Evolutionary conservation across 495 filamentous ascomycete genomes (phyloP).

Genomic region (Penicillium paxilli): DNA sequence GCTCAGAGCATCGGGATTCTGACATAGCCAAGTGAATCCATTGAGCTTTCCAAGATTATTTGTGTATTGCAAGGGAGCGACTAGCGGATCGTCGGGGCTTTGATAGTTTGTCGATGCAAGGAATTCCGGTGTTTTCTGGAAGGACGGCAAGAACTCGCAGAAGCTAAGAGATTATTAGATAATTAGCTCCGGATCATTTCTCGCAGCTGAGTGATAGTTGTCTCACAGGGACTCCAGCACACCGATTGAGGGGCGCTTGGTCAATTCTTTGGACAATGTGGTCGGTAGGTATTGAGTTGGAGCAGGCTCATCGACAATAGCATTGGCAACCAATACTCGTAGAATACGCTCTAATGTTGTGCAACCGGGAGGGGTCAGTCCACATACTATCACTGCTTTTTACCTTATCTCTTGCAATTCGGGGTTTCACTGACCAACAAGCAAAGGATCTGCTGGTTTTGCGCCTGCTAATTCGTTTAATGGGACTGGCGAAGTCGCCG

Average conservation of each 20-base stretch:
- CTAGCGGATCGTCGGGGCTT: neutral
- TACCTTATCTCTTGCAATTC: neutral
- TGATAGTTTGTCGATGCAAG: neutral
- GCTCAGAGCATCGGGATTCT: conserved; percentile 9
- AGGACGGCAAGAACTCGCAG: neutral
- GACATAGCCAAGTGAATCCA: conserved; percentile 24
- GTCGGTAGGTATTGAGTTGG: neutral
- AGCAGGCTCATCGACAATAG: neutral
- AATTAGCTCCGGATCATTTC: neutral
- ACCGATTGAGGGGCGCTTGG: neutral
- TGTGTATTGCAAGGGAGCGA: conserved; percentile 39
- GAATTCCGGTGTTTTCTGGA: conserved; percentile 2
- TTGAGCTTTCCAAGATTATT: conserved; percentile 22
- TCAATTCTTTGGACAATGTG: neutral
- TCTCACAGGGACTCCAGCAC: neutral
- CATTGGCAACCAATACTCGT: conserved; percentile 1
- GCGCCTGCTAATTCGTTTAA: neutral
- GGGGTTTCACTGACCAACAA: conserved; percentile 2
- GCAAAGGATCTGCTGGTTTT: neutral
- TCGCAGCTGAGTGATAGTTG: too few species aligned
- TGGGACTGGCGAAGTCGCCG: neutral
- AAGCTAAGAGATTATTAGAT: neutral
- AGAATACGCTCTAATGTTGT: conserved; percentile 4
- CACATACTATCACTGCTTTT: neutral
- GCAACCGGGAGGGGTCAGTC: neutral